Evolutionary conservation across 1,284 basidiomycete species (phyloP), one percentile per base, ranked within the genome.

Genomic region (Cutaneotrichosporon spelunceum): DNA sequence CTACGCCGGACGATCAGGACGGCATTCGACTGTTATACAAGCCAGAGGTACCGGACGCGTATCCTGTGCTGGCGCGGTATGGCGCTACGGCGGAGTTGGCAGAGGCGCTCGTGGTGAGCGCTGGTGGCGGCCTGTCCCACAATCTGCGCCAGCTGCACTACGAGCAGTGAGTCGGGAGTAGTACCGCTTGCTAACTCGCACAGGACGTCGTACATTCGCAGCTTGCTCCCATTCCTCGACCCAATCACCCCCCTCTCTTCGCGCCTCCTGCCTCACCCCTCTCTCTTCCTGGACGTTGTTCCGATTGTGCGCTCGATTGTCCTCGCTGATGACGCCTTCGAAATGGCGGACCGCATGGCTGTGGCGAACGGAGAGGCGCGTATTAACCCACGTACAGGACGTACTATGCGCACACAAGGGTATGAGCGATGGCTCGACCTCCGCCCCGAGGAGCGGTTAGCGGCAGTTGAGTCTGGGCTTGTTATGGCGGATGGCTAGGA

Each of bases 301-400:
- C 88, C 92, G 27, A 84, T 83, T 75, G 79, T 93, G 47, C 82
- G 87, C 60, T 69, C 79, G 59, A 89, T 95, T 75, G 85, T 88
- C n/a, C 72, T 64, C 16, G 80, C 81, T 26, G 91, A 95, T 68
- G 90, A 92, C 67, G 73, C 63, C 1, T 62, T 78, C 21, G 67
- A 76, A 54, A 62, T 57, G 9, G 73, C 66, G 13, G 75, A 78
- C 56, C 62, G 68, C n/a, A 66, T 65, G 4, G 70, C 71, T 11
- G 53, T 68, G 2, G 66, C 62, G 6, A 48, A 59, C 16, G 77
- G 77, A 19, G 69, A 68, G 16, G 61, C 63, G 21, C 45, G 72
- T 19, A 57, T 74, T 21, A 77, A 78, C 61, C 63, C 71, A 45
- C 72, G 73, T 42, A 78, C 73, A 2, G 78, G 78, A 0, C 68